A percentile compares a stretch with the other conserved stretches of the same genome.
phyloP scores from a whole-genome alignment of 257 asterid species.

The Rhazya stricta region DNA sequence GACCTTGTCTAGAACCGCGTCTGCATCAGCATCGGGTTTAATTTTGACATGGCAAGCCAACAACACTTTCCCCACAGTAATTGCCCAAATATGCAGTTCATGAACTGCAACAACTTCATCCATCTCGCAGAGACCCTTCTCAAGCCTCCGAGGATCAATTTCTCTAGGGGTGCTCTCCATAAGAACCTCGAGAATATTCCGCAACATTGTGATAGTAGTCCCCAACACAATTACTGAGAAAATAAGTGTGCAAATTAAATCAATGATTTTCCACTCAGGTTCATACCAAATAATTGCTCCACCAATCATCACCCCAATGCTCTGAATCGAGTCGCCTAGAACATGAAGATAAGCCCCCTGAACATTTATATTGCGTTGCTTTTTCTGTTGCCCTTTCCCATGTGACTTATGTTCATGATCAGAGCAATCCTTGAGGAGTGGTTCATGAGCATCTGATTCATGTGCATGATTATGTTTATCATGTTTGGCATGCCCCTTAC shows the following conservation, averaged over 20 bases:
- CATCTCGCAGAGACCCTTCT: conserved; percentile 79
- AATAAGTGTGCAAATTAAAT: conserved; percentile 74
- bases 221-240: conserved; percentile 62
- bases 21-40: conserved; percentile 73
- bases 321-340: conserved; percentile 84
- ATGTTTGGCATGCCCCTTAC: conserved; percentile 39
- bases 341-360: conserved; percentile 97
- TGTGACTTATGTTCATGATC: conserved; percentile 30
- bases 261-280: conserved; percentile 84
- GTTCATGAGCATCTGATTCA: conserved; percentile 33
- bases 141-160: conserved; percentile 74
- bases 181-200: conserved; percentile 72
- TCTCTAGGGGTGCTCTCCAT: conserved; percentile 97
- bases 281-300: conserved; percentile 84
- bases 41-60: conserved; percentile 85
- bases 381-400: conserved; percentile 34
- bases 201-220: conserved; percentile 72
- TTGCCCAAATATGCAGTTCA: conserved; percentile 78
- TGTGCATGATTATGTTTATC: conserved; percentile 41
- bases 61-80: conserved; percentile 54
- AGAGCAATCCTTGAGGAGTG: conserved; percentile 34
- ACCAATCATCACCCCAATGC: conserved; percentile 94
- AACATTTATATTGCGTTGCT: conserved; percentile 58
- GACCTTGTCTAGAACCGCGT: conserved; percentile 70
- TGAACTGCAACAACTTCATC: conserved; percentile 83